Evolutionary conservation across 2,329 filamentous ascomycete species (phyloP), one percentile per base, ranked within the genome.

Genomic region (Botrytis deweyae): DNA sequence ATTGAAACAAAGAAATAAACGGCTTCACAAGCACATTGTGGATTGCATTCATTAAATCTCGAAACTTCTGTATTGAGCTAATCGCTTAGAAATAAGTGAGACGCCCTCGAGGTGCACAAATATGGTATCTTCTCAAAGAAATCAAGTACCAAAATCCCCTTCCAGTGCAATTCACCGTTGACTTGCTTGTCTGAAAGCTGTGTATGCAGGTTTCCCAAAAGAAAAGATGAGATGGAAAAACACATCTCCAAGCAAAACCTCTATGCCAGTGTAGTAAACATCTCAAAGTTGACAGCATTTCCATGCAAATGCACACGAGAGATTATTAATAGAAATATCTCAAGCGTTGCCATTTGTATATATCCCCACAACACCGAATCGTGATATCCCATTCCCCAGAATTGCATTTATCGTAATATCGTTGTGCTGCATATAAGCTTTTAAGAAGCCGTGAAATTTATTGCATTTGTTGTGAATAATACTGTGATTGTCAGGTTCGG

Each of bases 61-160:
- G 65, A 38, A 68, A 55, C 65, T 58, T 68, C 65, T 68, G 49
- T 25, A 68, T 68, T 68, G 49, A 68, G 65, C 65, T 68, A 68
- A 33, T 58, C 36, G 49, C 16, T 46, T 49, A 42, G 36, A 68
- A 68, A 68, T 58, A 40, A 68, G 49, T 68, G 18, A 40, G 25
- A 42, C 42, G 65, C 65, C 42, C 49, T 68, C 20, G 9, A 40
- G 25, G 18, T 22, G 65, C 65, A 68, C 36, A 29, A 68, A 68
- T 16, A 52, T 55, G 65, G 65, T 68, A 58, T 58, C 65, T 58
- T 55, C 49, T 58, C 49, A n/a, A 68, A 58, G 65, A 52, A 68
- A 68, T 58, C 36, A 68, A 67, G 42, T 42, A 52, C 36, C 36
- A 46, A 68, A 68, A 29, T 5, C 25, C 36, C 49, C 36, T 22